Conservation (phyloP, 2,329 filamentous ascomycete genomes). For the Pseudophaeomoniella oleicola region DNA sequence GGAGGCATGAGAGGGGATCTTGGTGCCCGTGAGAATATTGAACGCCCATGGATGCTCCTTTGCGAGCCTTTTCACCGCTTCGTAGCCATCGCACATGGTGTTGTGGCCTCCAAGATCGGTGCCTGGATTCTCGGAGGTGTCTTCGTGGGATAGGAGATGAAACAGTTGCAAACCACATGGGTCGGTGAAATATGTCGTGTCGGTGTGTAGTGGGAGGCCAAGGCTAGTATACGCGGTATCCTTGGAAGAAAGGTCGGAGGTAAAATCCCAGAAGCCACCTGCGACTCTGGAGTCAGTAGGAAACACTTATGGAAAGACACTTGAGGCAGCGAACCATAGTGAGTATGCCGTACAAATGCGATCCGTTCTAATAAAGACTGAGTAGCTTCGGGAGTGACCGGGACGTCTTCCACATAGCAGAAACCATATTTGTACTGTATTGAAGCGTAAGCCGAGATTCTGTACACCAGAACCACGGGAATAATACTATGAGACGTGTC, state of each 20-base stretch:
- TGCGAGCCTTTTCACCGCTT: constrained; percentile 48
- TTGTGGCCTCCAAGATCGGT: constrained; percentile 52
- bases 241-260: constrained; percentile 71
- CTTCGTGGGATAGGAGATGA: constrained; percentile 70
- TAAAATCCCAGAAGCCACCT: constrained; percentile 72
- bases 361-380: constrained; percentile 65
- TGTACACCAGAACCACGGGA: not conserved
- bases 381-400: constrained; percentile 55
- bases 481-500: constrained; percentile 10
- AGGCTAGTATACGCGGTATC: constrained; percentile 87
- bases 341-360: constrained; percentile 74
- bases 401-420: constrained; percentile 59
- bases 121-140: constrained; percentile 22
- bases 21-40: constrained; percentile 37
- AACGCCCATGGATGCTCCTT: constrained; percentile 42
- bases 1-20: constrained; percentile 66
- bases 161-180: constrained; percentile 85
- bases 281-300: constrained; percentile 2
- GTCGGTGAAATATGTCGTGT: constrained; percentile 92
- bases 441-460: constrained; percentile 2
- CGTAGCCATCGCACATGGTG: constrained; percentile 75
- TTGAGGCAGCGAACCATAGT: constrained; percentile 59
- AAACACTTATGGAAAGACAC: not conserved
- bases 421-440: constrained; percentile 55
- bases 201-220: constrained; percentile 71